Conservation (phyloP, 2,329 filamentous ascomycete genomes). For the Metarhizium brunneum region DNA sequence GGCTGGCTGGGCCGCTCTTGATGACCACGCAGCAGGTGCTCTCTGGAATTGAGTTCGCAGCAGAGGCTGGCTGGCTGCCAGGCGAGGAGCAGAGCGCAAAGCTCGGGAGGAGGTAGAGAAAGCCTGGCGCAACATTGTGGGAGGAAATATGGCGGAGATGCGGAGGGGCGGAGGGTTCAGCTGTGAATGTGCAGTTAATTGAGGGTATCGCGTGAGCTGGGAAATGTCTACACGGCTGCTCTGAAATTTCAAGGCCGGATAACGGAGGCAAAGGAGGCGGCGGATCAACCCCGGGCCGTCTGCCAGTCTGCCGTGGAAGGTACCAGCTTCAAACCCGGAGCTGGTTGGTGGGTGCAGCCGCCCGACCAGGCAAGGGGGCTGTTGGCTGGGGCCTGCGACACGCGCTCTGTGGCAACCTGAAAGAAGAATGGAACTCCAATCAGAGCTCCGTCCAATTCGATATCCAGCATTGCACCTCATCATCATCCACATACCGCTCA, state of each 20-base stretch:
- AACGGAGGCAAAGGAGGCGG: slow-evolving; percentile 3
- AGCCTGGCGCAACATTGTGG: slow-evolving; percentile 37
- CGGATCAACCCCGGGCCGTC: slow-evolving; percentile 23
- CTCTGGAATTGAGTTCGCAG: slow-evolving; percentile 28
- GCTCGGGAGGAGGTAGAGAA: slow-evolving; percentile 33
- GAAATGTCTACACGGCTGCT: slow-evolving; percentile 5
- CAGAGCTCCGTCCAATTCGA: neutral
- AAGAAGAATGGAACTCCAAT: neutral
- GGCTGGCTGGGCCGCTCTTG: slow-evolving; percentile 26
- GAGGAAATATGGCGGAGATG: slow-evolving; percentile 2
- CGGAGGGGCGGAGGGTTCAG: slow-evolving; percentile 9
- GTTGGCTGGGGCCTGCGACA: neutral
- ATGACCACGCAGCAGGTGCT: slow-evolving; percentile 24
- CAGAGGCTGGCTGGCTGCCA: slow-evolving; percentile 24
- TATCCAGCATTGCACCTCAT: neutral
- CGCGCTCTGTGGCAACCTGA: slow-evolving; percentile 27
- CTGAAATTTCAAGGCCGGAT: slow-evolving; percentile 19
- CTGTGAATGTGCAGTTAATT: slow-evolving; percentile 1
- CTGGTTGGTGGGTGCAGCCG: neutral
- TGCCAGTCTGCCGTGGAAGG: neutral
- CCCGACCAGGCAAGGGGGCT: neutral
- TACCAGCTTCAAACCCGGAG: neutral
- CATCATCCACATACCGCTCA: neutral
- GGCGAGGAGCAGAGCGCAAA: slow-evolving; percentile 30
- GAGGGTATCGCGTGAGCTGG: slow-evolving; percentile 4